phyloP scores from a whole-genome alignment of 169 alveolate species.

The Babesia ovis region DNA sequence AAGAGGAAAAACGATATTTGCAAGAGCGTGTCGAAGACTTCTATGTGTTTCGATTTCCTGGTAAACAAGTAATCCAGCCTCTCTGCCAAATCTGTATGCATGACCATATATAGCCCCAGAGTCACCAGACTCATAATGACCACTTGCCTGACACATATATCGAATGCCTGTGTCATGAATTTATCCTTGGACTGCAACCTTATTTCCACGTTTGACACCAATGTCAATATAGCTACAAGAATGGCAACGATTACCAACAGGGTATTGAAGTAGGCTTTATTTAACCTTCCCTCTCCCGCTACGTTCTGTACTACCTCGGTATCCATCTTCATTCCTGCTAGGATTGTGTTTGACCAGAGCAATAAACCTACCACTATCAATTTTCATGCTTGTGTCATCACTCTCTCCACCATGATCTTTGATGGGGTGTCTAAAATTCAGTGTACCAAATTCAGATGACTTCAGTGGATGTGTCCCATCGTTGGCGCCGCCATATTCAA shows the following conservation, averaged over 20 bases:
- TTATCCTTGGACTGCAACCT: slow-evolving; percentile 67
- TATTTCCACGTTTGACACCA: slow-evolving; percentile 20
- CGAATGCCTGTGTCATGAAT: slow-evolving; percentile 76
- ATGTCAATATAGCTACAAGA: slow-evolving; percentile 9
- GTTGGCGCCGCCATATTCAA: neutral
- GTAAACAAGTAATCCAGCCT: slow-evolving; percentile 73
- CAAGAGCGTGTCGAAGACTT: slow-evolving; percentile 75
- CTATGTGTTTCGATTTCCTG: slow-evolving; percentile 64
- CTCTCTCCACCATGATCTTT: no score
- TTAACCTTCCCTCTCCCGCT: neutral
- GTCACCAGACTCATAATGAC: slow-evolving; percentile 79
- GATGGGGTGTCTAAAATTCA: no score
- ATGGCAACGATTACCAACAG: slow-evolving; percentile 15
- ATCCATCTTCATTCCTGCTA: no score
- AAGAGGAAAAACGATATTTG: slow-evolving; percentile 72
- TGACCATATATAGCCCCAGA: slow-evolving; percentile 77
- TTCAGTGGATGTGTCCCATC: no score
- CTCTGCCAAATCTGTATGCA: slow-evolving; percentile 81
- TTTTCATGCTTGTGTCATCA: no score
- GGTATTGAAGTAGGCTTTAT: slow-evolving; percentile 29
- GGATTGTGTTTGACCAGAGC: no score
- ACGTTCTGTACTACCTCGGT: no score
- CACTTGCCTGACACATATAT: slow-evolving; percentile 80
- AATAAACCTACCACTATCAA: no score
- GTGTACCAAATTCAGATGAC: no score